These are phyloP conservation scores for Pseudogymnoascus sp. DNA, from an alignment of 2,329 filamentous ascomycete genomes.

Conservation along the genomic window DNA sequence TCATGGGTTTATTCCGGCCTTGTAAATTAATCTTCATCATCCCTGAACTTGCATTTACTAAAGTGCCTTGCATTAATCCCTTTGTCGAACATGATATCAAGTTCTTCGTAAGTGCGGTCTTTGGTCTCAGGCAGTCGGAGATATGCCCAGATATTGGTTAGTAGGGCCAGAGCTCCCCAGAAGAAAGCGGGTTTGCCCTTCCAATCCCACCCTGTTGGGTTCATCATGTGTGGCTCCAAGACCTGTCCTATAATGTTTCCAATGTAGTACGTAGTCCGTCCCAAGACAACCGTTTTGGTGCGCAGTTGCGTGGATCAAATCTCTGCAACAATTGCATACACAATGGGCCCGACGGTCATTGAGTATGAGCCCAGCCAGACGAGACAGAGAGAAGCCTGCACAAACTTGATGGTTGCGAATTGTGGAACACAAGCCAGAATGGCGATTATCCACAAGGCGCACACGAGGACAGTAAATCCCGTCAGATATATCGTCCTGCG, in stretches of 20 bases:
- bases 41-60: slow-evolving; percentile 26
- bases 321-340: slow-evolving; percentile 32
- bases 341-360: slow-evolving; percentile 30
- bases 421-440: slow-evolving; percentile 36
- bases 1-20: background rate
- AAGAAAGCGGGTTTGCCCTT: slow-evolving; percentile 34
- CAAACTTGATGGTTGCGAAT: slow-evolving; percentile 31
- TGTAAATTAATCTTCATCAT: background rate
- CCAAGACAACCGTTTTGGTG: slow-evolving; percentile 30
- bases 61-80: slow-evolving; percentile 66
- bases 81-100: slow-evolving; percentile 74
- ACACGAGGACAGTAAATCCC: slow-evolving; percentile 36
- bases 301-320: slow-evolving; percentile 31
- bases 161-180: slow-evolving; percentile 31
- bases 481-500: slow-evolving; percentile 37
- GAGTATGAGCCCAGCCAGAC: slow-evolving; percentile 28
- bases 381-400: slow-evolving; percentile 14
- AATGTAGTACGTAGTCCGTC: slow-evolving; percentile 30
- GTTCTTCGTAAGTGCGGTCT: slow-evolving; percentile 62
- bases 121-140: slow-evolving; percentile 40
- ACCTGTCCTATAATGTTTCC: slow-evolving; percentile 26
- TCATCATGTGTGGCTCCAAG: slow-evolving; percentile 24
- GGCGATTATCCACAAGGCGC: slow-evolving; percentile 37
- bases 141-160: slow-evolving; percentile 38
- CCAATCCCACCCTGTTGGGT: slow-evolving; percentile 28